These are phyloP conservation scores for Cryptococcus jaspeensis DNA, from an alignment of 1,284 basidiomycete genomes.

Conservation along the genomic window DNA sequence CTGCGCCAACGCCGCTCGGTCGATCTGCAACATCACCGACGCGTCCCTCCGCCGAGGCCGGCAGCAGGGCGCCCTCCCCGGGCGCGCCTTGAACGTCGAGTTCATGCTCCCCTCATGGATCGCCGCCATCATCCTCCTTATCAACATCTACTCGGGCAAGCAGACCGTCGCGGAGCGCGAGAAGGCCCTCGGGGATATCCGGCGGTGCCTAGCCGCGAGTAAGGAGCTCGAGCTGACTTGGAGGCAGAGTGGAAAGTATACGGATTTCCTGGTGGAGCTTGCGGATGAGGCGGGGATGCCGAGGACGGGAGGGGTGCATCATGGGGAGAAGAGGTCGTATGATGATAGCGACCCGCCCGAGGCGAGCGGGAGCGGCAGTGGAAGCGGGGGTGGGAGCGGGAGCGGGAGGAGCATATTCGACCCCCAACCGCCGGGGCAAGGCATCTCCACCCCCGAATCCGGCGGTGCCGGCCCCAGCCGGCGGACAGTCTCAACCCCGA, in stretches of 20 bases:
- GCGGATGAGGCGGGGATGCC: conserved; percentile 18
- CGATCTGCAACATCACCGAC: conserved; percentile 70
- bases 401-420: too few relatives aligned
- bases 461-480: too few relatives aligned
- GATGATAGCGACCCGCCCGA: neutral
- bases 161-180: conserved; percentile 61
- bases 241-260: conserved; percentile 48
- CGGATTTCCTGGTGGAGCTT: conserved; percentile 37
- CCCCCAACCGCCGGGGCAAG: too few relatives aligned
- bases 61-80: conserved; percentile 46
- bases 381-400: too few relatives aligned
- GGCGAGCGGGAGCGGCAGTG: neutral
- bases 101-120: conserved; percentile 58
- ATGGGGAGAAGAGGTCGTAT: conserved; percentile 12
- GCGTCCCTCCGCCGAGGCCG: conserved; percentile 41
- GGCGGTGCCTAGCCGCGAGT: conserved; percentile 66
- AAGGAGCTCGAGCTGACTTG: conserved; percentile 58
- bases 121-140: conserved; percentile 64
- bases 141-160: conserved; percentile 70
- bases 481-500: too few relatives aligned
- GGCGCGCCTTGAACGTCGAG: conserved; percentile 45
- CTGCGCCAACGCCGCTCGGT: conserved; percentile 78
- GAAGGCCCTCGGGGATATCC: conserved; percentile 67
- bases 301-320: neutral
- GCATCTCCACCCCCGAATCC: too few relatives aligned